Percentiles rank a stretch among this genome's conserved stretches.
Evolutionary conservation across 371 early-diverging fungal genomes (phyloP).

Genomic region (Synchytrium microbalum): DNA sequence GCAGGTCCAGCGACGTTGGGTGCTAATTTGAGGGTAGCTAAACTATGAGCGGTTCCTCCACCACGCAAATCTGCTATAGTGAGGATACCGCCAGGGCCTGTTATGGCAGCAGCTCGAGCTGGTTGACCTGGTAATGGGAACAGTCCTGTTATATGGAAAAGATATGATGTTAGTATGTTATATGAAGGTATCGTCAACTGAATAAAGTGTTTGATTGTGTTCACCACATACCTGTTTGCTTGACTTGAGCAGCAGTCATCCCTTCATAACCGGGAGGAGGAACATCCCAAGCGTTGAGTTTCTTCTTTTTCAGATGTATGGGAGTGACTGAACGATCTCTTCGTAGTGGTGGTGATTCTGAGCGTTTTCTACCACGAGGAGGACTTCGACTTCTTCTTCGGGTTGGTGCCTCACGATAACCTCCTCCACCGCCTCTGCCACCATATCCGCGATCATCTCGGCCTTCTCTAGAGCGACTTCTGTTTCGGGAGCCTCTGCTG

Average conservation of each 20-base stretch:
- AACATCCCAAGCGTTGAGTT: constrained; percentile 88
- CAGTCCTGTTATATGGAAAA: constrained; percentile 42
- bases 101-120: constrained; percentile 9
- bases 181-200: no score
- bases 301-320: constrained; percentile 68
- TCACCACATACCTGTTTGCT: constrained; percentile 64
- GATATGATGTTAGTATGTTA: no score
- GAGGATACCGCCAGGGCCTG: not conserved
- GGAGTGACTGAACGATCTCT: constrained; percentile 55
- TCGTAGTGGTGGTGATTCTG: constrained; percentile 28
- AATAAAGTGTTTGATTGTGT: no score
- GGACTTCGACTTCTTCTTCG: constrained; percentile 30
- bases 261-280: constrained; percentile 88
- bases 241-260: constrained; percentile 81
- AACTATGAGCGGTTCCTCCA: constrained; percentile 25
- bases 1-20: constrained; percentile 32
- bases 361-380: constrained; percentile 31
- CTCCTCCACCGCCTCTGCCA: constrained; percentile 22
- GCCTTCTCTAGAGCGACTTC: constrained; percentile 6
- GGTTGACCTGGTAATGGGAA: constrained; percentile 89
- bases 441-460: constrained; percentile 6
- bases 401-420: constrained; percentile 30
- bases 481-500: not conserved
- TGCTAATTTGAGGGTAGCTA: constrained; percentile 35
- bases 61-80: not conserved